phyloP scores from a whole-genome alignment of 768 basidiomycete genomes.

The Phanerodontia chrysosporium region DNA sequence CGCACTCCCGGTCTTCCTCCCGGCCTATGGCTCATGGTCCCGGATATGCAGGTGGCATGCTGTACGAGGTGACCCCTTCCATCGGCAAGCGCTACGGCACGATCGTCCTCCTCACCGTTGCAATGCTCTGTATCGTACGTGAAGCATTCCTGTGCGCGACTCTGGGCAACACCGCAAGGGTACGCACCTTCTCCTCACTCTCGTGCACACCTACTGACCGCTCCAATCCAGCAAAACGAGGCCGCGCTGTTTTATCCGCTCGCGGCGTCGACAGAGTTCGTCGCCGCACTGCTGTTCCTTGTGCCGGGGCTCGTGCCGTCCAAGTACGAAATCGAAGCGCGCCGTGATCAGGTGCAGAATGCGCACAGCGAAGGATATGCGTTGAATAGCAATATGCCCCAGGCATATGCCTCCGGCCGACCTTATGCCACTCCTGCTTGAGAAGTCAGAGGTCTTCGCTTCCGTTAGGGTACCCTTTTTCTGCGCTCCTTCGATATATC shows the following conservation, averaged over 20 bases:
- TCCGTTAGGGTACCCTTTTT: too few species aligned
- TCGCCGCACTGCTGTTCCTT: conserved; percentile 26
- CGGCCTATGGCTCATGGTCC: neutral
- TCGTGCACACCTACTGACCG: conserved; percentile 26
- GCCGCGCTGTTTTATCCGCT: conserved; percentile 32
- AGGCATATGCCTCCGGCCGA: neutral
- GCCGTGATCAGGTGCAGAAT: neutral
- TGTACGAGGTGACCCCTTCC: neutral
- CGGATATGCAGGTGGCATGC: neutral
- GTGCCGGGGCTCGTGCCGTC: conserved; percentile 30
- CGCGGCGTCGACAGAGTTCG: conserved; percentile 26
- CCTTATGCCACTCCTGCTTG: neutral
- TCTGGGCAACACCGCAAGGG: neutral
- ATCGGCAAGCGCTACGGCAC: conserved; percentile 20
- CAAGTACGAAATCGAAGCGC: neutral
- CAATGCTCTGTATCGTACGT: neutral
- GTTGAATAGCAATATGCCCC: neutral
- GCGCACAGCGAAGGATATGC: neutral
- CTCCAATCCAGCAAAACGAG: conserved; percentile 19
- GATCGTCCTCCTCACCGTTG: conserved; percentile 20
- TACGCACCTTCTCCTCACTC: neutral
- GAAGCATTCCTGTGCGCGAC: conserved; percentile 8
- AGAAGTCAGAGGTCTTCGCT: too few species aligned
- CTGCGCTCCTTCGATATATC: too few species aligned
- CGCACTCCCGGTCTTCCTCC: neutral